Evolutionary conservation across 1,284 basidiomycete species (phyloP).

Genomic region (Ceratobasidium theobromae): DNA sequence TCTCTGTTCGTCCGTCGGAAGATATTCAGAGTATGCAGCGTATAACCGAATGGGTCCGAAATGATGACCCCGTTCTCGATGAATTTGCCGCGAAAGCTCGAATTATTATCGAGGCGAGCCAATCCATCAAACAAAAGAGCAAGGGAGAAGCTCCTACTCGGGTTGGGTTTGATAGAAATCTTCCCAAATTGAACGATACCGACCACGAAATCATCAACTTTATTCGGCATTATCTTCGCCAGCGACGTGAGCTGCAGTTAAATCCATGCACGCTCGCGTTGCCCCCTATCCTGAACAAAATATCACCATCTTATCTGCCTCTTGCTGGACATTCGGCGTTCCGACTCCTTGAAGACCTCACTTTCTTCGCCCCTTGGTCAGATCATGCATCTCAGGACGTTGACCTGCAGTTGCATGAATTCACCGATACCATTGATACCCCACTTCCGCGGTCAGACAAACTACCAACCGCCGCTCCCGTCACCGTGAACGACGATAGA

Average conservation of each 20-base stretch:
- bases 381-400: conserved; percentile 37
- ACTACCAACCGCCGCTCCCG: conserved; percentile 44
- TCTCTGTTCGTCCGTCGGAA: conserved; percentile 67
- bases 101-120: conserved; percentile 45
- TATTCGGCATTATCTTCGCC: conserved; percentile 62
- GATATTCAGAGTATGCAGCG: conserved; percentile 60
- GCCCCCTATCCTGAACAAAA: conserved; percentile 41
- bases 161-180: conserved; percentile 30
- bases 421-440: conserved; percentile 37
- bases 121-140: conserved; percentile 40
- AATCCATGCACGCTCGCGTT: conserved; percentile 56
- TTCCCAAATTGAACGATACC: conserved; percentile 41
- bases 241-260: conserved; percentile 59
- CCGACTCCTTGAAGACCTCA: conserved; percentile 12
- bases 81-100: conserved; percentile 62
- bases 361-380: conserved; percentile 20
- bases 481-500: conserved; percentile 60
- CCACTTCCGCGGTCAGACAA: conserved; percentile 44
- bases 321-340: not conserved
- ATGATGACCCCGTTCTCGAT: conserved; percentile 49
- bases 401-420: conserved; percentile 37
- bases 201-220: conserved; percentile 70
- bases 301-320: conserved; percentile 31
- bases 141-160: conserved; percentile 44
- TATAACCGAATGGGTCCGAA: conserved; percentile 57